Percentiles rank a stretch among this genome's conserved stretches.
These are phyloP conservation scores for Globisporangium perplexum DNA, from an alignment of 352 stramenopile genomes.

Conservation along the genomic window DNA sequence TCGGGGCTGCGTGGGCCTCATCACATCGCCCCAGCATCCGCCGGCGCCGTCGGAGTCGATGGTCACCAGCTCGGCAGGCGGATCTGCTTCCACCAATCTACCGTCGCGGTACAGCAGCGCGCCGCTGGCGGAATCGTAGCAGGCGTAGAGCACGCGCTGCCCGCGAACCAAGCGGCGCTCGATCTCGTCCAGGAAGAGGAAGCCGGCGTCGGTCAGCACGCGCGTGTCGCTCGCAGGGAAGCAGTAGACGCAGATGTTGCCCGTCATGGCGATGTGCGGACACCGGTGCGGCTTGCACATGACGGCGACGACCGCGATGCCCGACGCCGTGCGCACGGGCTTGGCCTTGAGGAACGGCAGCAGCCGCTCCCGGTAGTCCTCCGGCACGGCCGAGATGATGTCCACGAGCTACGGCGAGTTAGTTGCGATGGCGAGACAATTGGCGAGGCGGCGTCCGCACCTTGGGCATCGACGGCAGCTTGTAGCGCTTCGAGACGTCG, in stretches of 20 bases:
- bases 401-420: conserved; percentile 91
- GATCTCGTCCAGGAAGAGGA: conserved; percentile 11
- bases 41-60: conserved; percentile 3
- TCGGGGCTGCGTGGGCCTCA: neutral
- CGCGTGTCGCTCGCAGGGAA: conserved; percentile 9
- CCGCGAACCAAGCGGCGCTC: conserved; percentile 3
- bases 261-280: conserved; percentile 96
- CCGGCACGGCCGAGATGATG: conserved; percentile 93
- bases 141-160: conserved; percentile 7
- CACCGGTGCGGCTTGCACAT: conserved; percentile 98
- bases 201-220: conserved; percentile 8
- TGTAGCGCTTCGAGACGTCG: conserved; percentile 87
- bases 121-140: conserved; percentile 7
- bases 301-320: conserved; percentile 95
- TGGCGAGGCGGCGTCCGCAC: too few species aligned
- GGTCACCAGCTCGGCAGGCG: conserved; percentile 6
- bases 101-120: conserved; percentile 5
- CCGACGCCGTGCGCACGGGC: conserved; percentile 92
- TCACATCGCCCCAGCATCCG: neutral
- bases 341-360: conserved; percentile 93
- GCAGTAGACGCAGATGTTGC: conserved; percentile 95
- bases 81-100: conserved; percentile 5
- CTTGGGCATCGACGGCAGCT: conserved; percentile 90
- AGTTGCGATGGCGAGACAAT: too few species aligned
- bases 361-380: conserved; percentile 89